Evolutionary conservation across 305 asterid genomes (phyloP), one percentile per base, ranked within the genome.

Genomic region (Fraxinus ornus): DNA sequence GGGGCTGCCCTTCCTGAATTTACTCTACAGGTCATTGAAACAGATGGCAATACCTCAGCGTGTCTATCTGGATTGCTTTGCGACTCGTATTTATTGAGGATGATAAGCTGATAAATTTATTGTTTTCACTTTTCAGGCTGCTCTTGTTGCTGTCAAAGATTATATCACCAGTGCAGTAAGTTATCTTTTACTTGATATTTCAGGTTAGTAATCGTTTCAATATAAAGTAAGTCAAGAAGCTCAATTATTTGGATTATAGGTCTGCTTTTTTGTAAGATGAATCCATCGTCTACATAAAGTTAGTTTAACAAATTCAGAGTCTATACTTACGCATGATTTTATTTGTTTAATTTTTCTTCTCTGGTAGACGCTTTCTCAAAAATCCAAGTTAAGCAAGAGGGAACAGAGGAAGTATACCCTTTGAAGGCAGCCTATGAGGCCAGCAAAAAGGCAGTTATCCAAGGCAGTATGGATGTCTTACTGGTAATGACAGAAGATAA

Each of bases 381-480:
- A 80, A 86, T 89, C 84, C 93, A 89, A 22, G 82, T 77, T 84
- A 76, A 83, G 75, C 89, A 90, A 71, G 97, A 90, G 83, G 98
- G 89, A 83, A 83, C 66, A 64, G 94, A 80, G 26, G 89, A 85
- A 87, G 90, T 81, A 81, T 35, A 79, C 85, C 75, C 85, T 36
- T 89, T 93, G 89, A 92, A 90, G 85, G 88, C 92, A 80, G 92
- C 88, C 76, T 88, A 93, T 71, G 98, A 94, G 83, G 90, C 94
- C 81, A 90, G 97, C 91, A 95, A 91, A 85, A 91, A 83, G 83
- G 94, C 97, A 13, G 90, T 95, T 79, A 81, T 89, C 79, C 95
- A 93, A 84, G 99, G 99, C 88, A 90, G 97, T 81, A 84, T 87
- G 91, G 91, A 90, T 88, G 87, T 86, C 83, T 90, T 95, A 90